Conservation (phyloP, 306 rosid genomes). For the Cucumis melo region DNA sequence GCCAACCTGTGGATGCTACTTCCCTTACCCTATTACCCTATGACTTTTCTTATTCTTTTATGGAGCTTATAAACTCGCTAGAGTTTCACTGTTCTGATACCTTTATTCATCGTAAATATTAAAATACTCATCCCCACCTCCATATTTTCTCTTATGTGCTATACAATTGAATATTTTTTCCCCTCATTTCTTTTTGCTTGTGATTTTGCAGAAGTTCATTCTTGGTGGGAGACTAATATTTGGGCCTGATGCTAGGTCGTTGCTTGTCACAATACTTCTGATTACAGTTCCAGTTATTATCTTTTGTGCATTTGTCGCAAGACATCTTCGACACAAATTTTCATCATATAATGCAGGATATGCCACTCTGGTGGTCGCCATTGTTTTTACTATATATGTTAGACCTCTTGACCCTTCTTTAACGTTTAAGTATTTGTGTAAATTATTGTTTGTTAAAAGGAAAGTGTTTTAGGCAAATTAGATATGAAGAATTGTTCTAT, state of each 20-base stretch:
- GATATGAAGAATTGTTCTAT: background rate
- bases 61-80: background rate
- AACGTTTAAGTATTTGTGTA: background rate
- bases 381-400: slow-evolving; percentile 59
- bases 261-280: slow-evolving; percentile 60
- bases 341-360: slow-evolving; percentile 56
- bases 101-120: background rate
- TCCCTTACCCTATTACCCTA: background rate
- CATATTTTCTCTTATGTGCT: background rate
- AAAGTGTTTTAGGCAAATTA: background rate
- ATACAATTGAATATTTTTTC: background rate
- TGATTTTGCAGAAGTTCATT: slow-evolving; percentile 61
- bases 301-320: slow-evolving; percentile 67
- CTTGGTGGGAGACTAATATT: slow-evolving; percentile 78
- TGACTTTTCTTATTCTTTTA: background rate
- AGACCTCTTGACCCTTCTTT: slow-evolving; percentile 19
- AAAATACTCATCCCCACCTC: background rate
- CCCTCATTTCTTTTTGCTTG: background rate
- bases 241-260: slow-evolving; percentile 87
- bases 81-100: background rate
- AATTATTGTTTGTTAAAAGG: background rate
- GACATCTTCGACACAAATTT: slow-evolving; percentile 78
- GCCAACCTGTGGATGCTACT: background rate
- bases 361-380: slow-evolving; percentile 48
- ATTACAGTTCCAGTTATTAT: slow-evolving; percentile 53